Evolutionary conservation across 1,284 basidiomycete genomes (phyloP).

Genomic region (Malassezia brasiliensis): DNA sequence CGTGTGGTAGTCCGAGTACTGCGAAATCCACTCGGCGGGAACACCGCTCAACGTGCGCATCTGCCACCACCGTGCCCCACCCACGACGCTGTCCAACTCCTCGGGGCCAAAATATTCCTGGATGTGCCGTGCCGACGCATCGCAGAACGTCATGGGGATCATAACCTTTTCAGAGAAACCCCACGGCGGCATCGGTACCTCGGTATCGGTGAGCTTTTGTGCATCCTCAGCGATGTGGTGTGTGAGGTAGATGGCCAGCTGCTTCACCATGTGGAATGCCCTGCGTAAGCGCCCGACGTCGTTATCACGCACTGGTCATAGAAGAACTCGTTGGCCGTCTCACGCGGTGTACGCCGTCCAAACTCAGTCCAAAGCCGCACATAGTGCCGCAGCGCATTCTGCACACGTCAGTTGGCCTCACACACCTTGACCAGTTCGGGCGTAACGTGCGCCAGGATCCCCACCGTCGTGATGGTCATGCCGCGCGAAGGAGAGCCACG

Average conservation of each 20-base stretch:
- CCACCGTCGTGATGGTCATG: slow-evolving; percentile 41
- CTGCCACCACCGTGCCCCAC: slow-evolving; percentile 91
- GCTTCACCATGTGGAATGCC: slow-evolving; percentile 20
- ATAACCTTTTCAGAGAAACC: slow-evolving; percentile 66
- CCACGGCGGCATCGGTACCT: slow-evolving; percentile 75
- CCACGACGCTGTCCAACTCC: slow-evolving; percentile 64
- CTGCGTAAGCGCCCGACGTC: neutral
- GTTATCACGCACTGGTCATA: slow-evolving; percentile 18
- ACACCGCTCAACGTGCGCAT: slow-evolving; percentile 56
- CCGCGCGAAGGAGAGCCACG: neutral
- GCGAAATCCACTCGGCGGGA: slow-evolving; percentile 80
- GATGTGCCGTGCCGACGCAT: slow-evolving; percentile 66
- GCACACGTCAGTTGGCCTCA: neutral
- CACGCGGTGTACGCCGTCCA: slow-evolving; percentile 1
- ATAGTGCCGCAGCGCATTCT: slow-evolving; percentile 15
- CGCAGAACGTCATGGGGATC: slow-evolving; percentile 59
- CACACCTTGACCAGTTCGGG: slow-evolving; percentile 36
- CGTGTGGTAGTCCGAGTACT: slow-evolving; percentile 50
- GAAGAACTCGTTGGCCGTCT: slow-evolving; percentile 21
- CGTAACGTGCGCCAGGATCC: slow-evolving; percentile 29
- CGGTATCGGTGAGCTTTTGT: slow-evolving; percentile 59
- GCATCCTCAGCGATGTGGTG: slow-evolving; percentile 44
- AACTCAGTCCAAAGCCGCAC: slow-evolving; percentile 6
- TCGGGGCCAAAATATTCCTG: slow-evolving; percentile 75
- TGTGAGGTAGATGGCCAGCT: slow-evolving; percentile 37